A percentile compares a stretch with the other conserved stretches of the same genome.
phyloP scores from a whole-genome alignment of 1,139 yeast species.

The Lodderomyces elongisporus region DNA sequence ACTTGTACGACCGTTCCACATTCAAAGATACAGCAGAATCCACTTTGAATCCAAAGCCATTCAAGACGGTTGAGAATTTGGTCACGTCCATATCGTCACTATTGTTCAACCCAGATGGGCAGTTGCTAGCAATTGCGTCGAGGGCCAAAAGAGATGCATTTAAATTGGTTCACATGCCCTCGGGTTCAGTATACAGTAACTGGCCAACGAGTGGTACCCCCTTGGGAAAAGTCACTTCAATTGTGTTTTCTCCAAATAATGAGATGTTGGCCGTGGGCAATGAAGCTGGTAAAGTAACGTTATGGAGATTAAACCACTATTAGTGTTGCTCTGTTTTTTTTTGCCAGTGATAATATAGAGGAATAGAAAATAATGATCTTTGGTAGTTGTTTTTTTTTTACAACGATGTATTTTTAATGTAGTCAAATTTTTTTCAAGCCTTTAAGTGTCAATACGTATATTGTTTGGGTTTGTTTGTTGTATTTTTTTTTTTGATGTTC shows the following conservation, averaged over 20 bases:
- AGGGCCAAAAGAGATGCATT: conserved; percentile 84
- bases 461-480: too few relatives aligned
- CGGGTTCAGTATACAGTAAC: conserved; percentile 80
- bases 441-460: too few relatives aligned
- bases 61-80: conserved; percentile 68
- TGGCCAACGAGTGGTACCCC: conserved; percentile 99
- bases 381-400: too few relatives aligned
- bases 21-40: conserved; percentile 12
- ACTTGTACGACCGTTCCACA: conserved; percentile 62
- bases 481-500: too few relatives aligned
- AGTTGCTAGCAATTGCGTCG: conserved; percentile 78
- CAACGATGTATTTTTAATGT: too few relatives aligned
- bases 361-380: conserved; percentile 3
- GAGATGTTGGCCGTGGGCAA: conserved; percentile 88
- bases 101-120: conserved; percentile 83
- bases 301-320: conserved; percentile 87
- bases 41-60: conserved; percentile 31
- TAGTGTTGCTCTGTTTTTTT: too few relatives aligned
- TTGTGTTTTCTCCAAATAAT: conserved; percentile 72
- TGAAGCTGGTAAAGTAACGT: conserved; percentile 82
- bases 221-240: conserved; percentile 84
- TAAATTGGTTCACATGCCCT: conserved; percentile 81
- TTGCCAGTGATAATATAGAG: too few relatives aligned
- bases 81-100: conserved; percentile 76
- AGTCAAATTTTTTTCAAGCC: too few relatives aligned